Base-by-base conservation (phyloP, 768 basidiomycete genomes). In the Boletus subparvulus region DNA sequence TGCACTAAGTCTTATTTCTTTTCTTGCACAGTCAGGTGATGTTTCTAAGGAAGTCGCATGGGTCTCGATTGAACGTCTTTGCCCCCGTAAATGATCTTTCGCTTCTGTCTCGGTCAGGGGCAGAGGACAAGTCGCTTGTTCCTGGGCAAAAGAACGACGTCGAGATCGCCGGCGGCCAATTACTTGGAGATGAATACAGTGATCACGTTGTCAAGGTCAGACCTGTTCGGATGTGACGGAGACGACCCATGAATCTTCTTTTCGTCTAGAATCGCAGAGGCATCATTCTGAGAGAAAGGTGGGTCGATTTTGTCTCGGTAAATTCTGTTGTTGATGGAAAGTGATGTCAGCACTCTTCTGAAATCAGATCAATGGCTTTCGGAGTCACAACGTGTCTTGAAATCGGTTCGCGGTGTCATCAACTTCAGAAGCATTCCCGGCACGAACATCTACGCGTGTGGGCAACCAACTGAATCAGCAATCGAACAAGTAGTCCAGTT, bases 121-220 rank as follows among this genome's bases (percentile, higher is more conserved):
- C 82, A 36, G 82, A 80, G 55, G 77, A 75, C 39, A 78, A 82
- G 21, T 78, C 84, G 1, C 71, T 87, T 47, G 73, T 86, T 32
- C 77, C 85, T 40, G 88, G 86, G n/a, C 83, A 81, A 68, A 85
- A 84, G 69, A 87, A 90, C 59, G 86, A 88, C 63, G 81, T 86
- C 12, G 86, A 82, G 35, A 89, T 87, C 55, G 74, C 83, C 21
- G 93, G 93, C 11, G 93, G 92, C 0, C 90, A 88, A 67, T 83
- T 97, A 43, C 76, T 95, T 1, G 96, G 94, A 6, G 95, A 98
- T 67, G 97, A 99, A 70, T 98, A 93, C 77, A 93, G 92, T 3
- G 90, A 92, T 41, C 92, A 95, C 69, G 93, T 98, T 44, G 85
- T 99, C 33, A 89, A 89, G 80, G 92, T 90, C 55, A 30, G 78